A percentile compares a stretch with the other conserved stretches of the same genome.
These are phyloP conservation scores for Phtheirospermum japonicum DNA, from an alignment of 257 asterid species.

Conservation along the genomic window DNA sequence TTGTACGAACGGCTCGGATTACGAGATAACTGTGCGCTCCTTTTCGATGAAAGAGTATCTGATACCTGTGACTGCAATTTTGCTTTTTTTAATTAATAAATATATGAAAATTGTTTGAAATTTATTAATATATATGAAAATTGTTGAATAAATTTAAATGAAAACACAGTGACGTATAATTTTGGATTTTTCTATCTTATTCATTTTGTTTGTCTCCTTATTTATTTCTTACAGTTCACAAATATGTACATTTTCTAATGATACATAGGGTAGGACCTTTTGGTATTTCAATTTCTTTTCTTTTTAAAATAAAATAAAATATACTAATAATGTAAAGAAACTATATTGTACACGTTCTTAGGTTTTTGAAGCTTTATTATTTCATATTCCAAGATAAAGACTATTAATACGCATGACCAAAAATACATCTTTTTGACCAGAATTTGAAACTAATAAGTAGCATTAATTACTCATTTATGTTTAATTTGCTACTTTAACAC, in stretches of 20 bases:
- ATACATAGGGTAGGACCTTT: no score
- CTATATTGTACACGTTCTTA: background rate
- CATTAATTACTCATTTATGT: background rate
- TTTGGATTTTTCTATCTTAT: no score
- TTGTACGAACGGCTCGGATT: conserved; percentile 58
- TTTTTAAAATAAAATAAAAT: background rate
- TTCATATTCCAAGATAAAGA: background rate
- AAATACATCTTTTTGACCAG: conserved; percentile 29
- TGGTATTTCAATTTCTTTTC: background rate
- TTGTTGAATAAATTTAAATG: no score
- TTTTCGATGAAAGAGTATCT: conserved; percentile 53
- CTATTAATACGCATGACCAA: background rate
- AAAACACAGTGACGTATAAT: no score
- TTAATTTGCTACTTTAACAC: no score
- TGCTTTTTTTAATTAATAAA: background rate
- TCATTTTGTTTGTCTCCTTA: no score
- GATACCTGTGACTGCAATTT: conserved; percentile 50
- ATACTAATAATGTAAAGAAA: background rate
- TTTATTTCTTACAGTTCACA: no score
- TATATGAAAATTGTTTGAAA: background rate
- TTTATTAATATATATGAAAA: no score
- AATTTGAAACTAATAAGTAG: background rate
- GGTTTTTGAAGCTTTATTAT: background rate
- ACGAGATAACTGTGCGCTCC: conserved; percentile 67
- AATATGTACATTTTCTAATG: no score